Percentiles rank a stretch among this genome's conserved stretches.
phyloP scores from a whole-genome alignment of 2,329 filamentous ascomycete species.

The Arachnopeziza araneosa region DNA sequence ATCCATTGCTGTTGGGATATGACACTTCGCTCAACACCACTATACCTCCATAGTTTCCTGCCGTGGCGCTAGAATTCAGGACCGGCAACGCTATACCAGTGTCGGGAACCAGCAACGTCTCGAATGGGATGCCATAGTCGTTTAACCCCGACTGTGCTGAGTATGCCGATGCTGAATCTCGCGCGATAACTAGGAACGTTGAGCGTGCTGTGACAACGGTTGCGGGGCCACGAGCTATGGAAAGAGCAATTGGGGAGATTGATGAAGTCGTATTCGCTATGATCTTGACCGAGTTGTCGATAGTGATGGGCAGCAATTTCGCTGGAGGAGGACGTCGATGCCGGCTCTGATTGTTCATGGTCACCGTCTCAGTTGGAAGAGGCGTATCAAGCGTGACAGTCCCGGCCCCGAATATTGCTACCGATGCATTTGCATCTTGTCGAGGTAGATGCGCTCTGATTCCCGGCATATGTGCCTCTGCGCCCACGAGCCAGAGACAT shows the following conservation, averaged over 20 bases:
- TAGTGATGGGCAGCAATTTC: neutral
- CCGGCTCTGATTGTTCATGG: neutral
- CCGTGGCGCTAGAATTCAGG: constrained; percentile 40
- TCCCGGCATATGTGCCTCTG: neutral
- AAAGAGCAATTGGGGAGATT: neutral
- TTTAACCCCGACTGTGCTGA: constrained; percentile 49
- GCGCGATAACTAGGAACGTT: constrained; percentile 51
- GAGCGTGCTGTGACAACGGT: neutral
- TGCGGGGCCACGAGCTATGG: neutral
- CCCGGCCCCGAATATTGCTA: neutral
- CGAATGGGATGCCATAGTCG: constrained; percentile 55
- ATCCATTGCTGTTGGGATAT: constrained; percentile 42
- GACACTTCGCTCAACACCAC: constrained; percentile 33
- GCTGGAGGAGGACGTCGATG: neutral
- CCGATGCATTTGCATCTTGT: neutral
- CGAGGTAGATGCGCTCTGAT: neutral
- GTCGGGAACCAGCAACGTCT: constrained; percentile 48
- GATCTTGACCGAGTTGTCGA: neutral
- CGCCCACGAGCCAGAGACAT: neutral
- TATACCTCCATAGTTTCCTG: constrained; percentile 55
- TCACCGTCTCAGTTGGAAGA: neutral
- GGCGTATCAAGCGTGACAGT: neutral
- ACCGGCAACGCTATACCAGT: constrained; percentile 45
- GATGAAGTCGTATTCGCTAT: neutral
- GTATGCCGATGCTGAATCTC: constrained; percentile 42